A percentile compares a stretch with the other conserved stretches of the same genome.
Conservation (phyloP, 1,139 yeast species). For the Blastobotrys illinoisensis region DNA sequence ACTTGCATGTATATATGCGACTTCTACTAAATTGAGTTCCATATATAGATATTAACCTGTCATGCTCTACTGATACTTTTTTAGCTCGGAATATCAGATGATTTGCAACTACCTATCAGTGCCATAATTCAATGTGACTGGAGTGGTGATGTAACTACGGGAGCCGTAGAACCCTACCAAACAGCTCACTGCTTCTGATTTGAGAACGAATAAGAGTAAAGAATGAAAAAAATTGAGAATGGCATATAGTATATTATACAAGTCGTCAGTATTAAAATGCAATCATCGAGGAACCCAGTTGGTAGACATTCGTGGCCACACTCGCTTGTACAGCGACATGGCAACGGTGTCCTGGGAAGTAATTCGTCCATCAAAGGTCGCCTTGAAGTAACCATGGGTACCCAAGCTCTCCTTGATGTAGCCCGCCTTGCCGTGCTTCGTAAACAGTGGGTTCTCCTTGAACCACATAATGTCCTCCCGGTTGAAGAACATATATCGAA, state of each 20-base stretch:
- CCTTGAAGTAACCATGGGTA: conserved; percentile 97
- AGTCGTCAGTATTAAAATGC: background rate
- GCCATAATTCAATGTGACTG: no score
- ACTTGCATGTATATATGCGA: no score
- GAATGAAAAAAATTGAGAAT: no score
- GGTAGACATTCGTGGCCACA: conserved; percentile 58
- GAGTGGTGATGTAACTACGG: no score
- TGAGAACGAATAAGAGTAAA: no score
- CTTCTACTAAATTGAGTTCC: no score
- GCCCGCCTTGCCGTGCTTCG: conserved; percentile 89
- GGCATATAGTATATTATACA: background rate
- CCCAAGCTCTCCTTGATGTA: conserved; percentile 93
- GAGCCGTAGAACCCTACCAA: no score
- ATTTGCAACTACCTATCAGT: no score
- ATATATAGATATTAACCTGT: no score
- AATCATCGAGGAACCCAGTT: conserved; percentile 6
- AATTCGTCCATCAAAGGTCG: conserved; percentile 86
- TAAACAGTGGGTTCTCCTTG: conserved; percentile 87
- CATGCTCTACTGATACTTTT: no score
- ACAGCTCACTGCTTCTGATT: no score
- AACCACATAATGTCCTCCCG: conserved; percentile 84
- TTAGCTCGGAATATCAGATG: no score
- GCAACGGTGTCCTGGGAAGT: conserved; percentile 91
- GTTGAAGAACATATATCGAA: conserved; percentile 96
- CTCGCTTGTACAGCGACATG: conserved; percentile 89